phyloP scores from a whole-genome alignment of 2,329 filamentous ascomycete genomes.

The Aphanoascus verrucosus region DNA sequence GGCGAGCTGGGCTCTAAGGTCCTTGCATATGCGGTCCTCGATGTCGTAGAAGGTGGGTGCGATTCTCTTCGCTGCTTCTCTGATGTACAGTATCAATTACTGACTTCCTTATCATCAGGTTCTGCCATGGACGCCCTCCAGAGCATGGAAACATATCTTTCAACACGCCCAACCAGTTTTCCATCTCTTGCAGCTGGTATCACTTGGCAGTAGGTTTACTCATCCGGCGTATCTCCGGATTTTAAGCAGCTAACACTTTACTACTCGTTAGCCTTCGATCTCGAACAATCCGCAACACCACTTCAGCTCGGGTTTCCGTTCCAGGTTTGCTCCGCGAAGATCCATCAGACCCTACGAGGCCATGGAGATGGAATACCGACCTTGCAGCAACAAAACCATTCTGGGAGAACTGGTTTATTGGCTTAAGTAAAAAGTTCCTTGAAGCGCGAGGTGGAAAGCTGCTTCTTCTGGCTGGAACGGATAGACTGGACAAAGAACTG shows the following conservation, averaged over 20 bases:
- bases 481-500: constrained; percentile 78
- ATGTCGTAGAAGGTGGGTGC: constrained; percentile 67
- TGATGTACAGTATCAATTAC: neutral
- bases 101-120: constrained; percentile 33
- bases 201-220: constrained; percentile 63
- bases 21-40: constrained; percentile 78
- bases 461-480: constrained; percentile 75
- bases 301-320: constrained; percentile 78
- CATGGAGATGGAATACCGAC: constrained; percentile 80
- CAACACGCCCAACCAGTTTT: constrained; percentile 69
- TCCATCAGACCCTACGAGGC: constrained; percentile 32
- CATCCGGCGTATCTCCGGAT: neutral
- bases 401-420: constrained; percentile 89
- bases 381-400: constrained; percentile 73
- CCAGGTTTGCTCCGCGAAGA: constrained; percentile 59
- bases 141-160: constrained; percentile 87
- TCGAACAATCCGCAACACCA: constrained; percentile 70
- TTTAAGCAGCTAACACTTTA: neutral
- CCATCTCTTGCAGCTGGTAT: constrained; percentile 67
- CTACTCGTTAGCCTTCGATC: constrained; percentile 50
- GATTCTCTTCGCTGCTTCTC: neutral
- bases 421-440: constrained; percentile 80
- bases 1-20: constrained; percentile 56
- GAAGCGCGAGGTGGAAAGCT: constrained; percentile 71
- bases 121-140: constrained; percentile 89